phyloP scores from a whole-genome alignment of 1,284 basidiomycete genomes.

The Irpex sp. region DNA sequence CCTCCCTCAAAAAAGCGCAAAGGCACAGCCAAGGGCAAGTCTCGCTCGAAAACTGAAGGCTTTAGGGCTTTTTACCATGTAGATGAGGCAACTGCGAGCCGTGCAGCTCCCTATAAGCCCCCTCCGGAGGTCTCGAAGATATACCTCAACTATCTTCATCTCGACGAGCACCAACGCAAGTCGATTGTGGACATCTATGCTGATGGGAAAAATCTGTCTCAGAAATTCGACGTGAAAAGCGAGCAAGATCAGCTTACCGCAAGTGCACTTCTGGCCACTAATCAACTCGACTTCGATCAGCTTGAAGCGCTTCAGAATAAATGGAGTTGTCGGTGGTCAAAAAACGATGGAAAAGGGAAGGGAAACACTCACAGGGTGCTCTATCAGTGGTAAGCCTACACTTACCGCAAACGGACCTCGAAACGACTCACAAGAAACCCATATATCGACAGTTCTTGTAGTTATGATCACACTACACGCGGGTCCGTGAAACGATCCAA shows the following conservation, averaged over 20 bases:
- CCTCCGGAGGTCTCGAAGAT: not conserved
- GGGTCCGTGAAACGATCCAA: not conserved
- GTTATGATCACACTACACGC: not conserved
- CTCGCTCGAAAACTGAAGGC: too few relatives aligned
- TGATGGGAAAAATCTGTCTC: not conserved
- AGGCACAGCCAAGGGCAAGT: too few relatives aligned
- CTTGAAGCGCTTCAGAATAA: not conserved
- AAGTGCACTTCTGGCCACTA: not conserved
- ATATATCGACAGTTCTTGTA: not conserved
- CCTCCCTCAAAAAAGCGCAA: too few relatives aligned
- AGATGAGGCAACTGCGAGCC: too few relatives aligned
- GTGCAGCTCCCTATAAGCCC: too few relatives aligned
- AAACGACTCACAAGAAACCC: not conserved
- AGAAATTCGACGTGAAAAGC: not conserved
- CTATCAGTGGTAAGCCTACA: conserved; percentile 5
- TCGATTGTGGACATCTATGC: not conserved
- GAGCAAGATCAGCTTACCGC: conserved; percentile 4
- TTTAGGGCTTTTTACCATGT: too few relatives aligned
- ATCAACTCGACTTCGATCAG: not conserved
- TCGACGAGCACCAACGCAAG: not conserved
- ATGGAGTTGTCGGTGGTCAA: conserved; percentile 4
- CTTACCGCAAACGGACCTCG: not conserved
- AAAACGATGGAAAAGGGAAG: not conserved
- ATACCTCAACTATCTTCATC: not conserved
- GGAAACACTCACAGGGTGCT: not conserved